Conservation (phyloP, 192 early-diverging fungal genomes). For the Backusella sp. region DNA sequence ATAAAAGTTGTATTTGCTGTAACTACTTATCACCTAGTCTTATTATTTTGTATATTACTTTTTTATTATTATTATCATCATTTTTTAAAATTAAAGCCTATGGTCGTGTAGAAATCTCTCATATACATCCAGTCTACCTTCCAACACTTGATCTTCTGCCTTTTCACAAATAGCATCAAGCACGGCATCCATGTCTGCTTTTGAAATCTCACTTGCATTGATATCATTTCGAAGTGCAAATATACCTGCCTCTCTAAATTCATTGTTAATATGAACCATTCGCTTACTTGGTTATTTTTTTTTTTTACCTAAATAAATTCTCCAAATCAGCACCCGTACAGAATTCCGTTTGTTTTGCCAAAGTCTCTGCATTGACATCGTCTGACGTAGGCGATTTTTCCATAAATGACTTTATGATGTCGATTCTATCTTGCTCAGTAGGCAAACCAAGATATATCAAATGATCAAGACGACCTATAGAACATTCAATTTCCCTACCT, state of each 20-base stretch:
- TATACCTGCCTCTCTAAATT: conserved; percentile 24
- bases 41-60: not conserved
- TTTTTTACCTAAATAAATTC: conserved; percentile 49
- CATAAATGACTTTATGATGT: conserved; percentile 71
- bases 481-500: too few species aligned
- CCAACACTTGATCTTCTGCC: conserved; percentile 18
- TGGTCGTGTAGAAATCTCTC: conserved; percentile 27
- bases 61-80: not conserved
- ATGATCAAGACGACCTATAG: conserved; percentile 80
- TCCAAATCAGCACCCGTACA: conserved; percentile 82
- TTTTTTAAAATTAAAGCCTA: not conserved
- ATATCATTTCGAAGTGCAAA: conserved; percentile 23
- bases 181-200: conserved; percentile 7
- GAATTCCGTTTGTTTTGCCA: conserved; percentile 60
- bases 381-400: conserved; percentile 52
- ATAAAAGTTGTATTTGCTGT: too few species aligned
- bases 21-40: too few species aligned
- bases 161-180: not conserved
- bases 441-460: conserved; percentile 74
- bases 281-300: not conserved
- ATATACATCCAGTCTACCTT: conserved; percentile 12
- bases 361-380: conserved; percentile 43
- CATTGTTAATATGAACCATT: not conserved
- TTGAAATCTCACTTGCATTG: not conserved
- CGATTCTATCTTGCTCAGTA: conserved; percentile 49